A percentile compares a stretch with the other conserved stretches of the same genome.
phyloP scores from a whole-genome alignment of 306 rosid species.

The Malus fusca region DNA sequence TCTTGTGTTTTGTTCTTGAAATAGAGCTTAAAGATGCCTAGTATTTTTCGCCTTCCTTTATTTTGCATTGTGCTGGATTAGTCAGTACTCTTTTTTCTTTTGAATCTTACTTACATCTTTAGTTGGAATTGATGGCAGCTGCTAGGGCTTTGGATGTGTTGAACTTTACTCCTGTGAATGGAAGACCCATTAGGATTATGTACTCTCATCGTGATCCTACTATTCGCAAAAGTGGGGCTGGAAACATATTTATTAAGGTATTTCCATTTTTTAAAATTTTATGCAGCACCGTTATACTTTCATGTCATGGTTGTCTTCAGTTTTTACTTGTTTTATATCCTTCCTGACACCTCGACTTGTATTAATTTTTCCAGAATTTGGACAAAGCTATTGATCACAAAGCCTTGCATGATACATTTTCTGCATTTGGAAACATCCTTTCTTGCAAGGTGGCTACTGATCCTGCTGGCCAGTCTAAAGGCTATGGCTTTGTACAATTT shows the following conservation, averaged over 20 bases:
- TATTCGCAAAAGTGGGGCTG: slow-evolving; percentile 86
- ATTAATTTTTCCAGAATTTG: slow-evolving; percentile 59
- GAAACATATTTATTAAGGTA: slow-evolving; percentile 96
- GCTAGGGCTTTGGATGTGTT: slow-evolving; percentile 87
- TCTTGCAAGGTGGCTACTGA: slow-evolving; percentile 96
- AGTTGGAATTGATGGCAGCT: slow-evolving; percentile 42
- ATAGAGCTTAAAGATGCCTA: not conserved
- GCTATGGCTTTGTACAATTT: slow-evolving; percentile 96
- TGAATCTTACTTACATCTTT: slow-evolving; percentile 3
- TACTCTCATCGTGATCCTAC: slow-evolving; percentile 97
- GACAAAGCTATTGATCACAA: slow-evolving; percentile 95
- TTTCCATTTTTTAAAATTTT: not conserved
- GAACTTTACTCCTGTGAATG: slow-evolving; percentile 80
- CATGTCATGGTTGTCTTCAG: not conserved
- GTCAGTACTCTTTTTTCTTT: not conserved
- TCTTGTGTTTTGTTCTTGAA: not conserved
- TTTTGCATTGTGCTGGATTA: not conserved
- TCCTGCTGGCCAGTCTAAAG: slow-evolving; percentile 81
- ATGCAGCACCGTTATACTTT: not conserved
- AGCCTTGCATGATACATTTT: slow-evolving; percentile 86
- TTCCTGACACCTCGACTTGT: slow-evolving; percentile 1
- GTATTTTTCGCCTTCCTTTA: not conserved
- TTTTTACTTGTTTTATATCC: not conserved
- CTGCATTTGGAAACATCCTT: slow-evolving; percentile 79
- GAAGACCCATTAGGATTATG: slow-evolving; percentile 79